These are phyloP conservation scores for Euphorbia neoarborescens DNA, from an alignment of 441 rosid genomes.

Conservation along the genomic window DNA sequence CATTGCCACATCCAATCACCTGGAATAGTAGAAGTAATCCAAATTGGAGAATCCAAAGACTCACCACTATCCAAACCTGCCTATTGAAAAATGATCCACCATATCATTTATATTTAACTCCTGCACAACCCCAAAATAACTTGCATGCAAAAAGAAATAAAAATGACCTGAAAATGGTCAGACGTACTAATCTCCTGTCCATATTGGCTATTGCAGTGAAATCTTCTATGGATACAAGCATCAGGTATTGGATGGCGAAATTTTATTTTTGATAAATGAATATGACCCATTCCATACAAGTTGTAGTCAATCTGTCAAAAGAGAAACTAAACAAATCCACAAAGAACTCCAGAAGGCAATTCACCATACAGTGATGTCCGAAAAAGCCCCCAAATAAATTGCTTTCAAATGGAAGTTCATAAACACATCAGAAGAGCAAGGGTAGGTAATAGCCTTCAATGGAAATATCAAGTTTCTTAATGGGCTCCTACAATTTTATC, in stretches of 20 bases:
- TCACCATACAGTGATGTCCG: background rate
- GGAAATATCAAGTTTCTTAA: background rate
- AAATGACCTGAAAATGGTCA: conserved; percentile 45
- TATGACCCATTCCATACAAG: conserved; percentile 91
- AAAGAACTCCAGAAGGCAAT: background rate
- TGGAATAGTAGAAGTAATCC: conserved; percentile 73
- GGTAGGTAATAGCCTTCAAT: background rate
- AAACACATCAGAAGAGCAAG: no score
- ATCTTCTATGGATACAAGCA: conserved; percentile 35
- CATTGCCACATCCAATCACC: conserved; percentile 68
- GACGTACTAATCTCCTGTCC: conserved; percentile 27
- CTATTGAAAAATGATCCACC: conserved; percentile 35
- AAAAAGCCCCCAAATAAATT: background rate
- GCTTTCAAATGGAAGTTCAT: background rate
- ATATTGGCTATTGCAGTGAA: conserved; percentile 24
- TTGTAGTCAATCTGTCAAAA: conserved; percentile 69
- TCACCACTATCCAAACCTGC: conserved; percentile 49
- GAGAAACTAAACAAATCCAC: conserved; percentile 11
- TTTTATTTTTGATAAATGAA: conserved; percentile 75
- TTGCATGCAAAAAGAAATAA: conserved; percentile 17
- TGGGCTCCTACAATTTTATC: background rate
- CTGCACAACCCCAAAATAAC: conserved; percentile 1
- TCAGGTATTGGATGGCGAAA: conserved; percentile 79
- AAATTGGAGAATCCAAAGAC: conserved; percentile 39
- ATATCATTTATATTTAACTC: conserved; percentile 14